Conservation (phyloP, 768 basidiomycete species). For the Hortiboletus campestris region DNA sequence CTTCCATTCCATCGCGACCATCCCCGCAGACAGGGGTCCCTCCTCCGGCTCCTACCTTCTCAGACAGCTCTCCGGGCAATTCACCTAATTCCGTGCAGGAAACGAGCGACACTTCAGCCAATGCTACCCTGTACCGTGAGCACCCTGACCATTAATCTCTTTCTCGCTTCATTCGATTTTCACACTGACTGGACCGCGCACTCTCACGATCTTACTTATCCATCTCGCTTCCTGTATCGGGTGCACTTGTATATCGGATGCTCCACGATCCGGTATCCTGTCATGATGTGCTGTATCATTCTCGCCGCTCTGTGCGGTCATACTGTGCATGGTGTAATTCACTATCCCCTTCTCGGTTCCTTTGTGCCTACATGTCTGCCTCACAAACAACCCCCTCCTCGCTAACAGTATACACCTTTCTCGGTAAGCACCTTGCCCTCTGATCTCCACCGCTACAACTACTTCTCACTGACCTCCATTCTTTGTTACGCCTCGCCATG, state of each 20-base stretch:
- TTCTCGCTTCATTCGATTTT: conserved; percentile 6
- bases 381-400: background rate
- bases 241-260: background rate
- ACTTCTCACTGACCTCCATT: background rate
- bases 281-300: background rate
- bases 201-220: conserved; percentile 2
- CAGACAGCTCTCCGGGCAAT: background rate
- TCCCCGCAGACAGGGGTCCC: background rate
- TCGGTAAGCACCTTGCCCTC: conserved; percentile 21
- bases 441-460: background rate
- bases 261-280: background rate
- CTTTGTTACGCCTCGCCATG: conserved; percentile 10
- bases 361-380: background rate
- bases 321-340: background rate
- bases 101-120: conserved; percentile 3
- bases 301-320: conserved; percentile 1
- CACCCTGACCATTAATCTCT: background rate
- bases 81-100: background rate
- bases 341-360: background rate
- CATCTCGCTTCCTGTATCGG: background rate
- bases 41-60: background rate
- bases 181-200: conserved; percentile 14
- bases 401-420: conserved; percentile 32
- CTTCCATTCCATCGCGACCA: background rate
- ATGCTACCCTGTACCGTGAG: conserved; percentile 32